Evolutionary conservation across 768 basidiomycete genomes (phyloP).

Genomic region (Agaricus subrufescens): DNA sequence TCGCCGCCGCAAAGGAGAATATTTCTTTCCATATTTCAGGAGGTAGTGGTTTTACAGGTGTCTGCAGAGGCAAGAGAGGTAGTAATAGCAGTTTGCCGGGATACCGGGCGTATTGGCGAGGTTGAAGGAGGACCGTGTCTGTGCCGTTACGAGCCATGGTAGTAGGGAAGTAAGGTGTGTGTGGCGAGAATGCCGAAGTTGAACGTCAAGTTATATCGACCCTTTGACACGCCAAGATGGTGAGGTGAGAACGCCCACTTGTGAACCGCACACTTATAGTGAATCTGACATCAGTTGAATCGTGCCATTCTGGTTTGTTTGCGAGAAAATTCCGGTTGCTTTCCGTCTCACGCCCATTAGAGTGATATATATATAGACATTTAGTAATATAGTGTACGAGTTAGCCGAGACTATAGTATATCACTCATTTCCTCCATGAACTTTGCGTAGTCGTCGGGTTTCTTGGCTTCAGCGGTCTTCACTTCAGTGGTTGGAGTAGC

Average conservation of each 20-base stretch:
- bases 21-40: slow-evolving; percentile 69
- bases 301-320: not conserved
- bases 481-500: slow-evolving; percentile 17
- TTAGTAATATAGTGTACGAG: not conserved
- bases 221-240: not conserved
- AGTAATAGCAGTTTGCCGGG: slow-evolving; percentile 62
- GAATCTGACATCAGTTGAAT: not conserved
- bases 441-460: slow-evolving; percentile 68
- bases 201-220: not conserved
- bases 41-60: slow-evolving; percentile 53
- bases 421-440: slow-evolving; percentile 77
- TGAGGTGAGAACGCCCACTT: not conserved
- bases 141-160: slow-evolving; percentile 26
- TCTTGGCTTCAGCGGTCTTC: slow-evolving; percentile 28
- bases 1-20: slow-evolving; percentile 34
- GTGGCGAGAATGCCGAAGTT: not conserved
- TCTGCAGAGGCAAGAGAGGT: slow-evolving; percentile 58
- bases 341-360: not conserved
- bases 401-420: slow-evolving; percentile 34
- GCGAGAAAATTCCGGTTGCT: no score
- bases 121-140: slow-evolving; percentile 47
- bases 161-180: not conserved
- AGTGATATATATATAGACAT: not conserved
- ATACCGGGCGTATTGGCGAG: slow-evolving; percentile 58
- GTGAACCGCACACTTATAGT: no score